Evolutionary conservation across 768 basidiomycete species (phyloP).

Genomic region (Pisolithus tinctorius): DNA sequence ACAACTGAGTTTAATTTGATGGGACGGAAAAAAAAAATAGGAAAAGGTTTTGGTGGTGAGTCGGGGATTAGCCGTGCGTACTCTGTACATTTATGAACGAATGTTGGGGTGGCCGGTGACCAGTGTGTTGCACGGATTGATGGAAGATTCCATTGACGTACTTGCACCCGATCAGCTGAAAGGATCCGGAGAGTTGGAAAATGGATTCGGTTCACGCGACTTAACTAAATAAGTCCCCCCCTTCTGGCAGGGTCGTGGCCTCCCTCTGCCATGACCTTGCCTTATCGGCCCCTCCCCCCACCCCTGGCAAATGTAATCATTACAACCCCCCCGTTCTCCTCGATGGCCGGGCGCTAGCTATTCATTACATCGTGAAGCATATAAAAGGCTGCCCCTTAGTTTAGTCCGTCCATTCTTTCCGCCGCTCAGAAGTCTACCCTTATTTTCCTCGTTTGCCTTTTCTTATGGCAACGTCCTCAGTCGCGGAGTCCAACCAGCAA

Average conservation of each 20-base stretch:
- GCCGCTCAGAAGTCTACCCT: slow-evolving; percentile 28
- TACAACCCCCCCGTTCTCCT: slow-evolving; percentile 42
- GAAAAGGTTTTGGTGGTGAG: slow-evolving; percentile 2
- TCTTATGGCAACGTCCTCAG: slow-evolving; percentile 49
- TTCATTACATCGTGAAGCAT: slow-evolving; percentile 24
- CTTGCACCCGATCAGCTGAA: slow-evolving; percentile 16
- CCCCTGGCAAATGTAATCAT: slow-evolving; percentile 31
- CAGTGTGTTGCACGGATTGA: slow-evolving; percentile 7
- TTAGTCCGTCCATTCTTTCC: slow-evolving; percentile 23
- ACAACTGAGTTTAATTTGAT: slow-evolving; percentile 12
- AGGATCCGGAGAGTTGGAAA: slow-evolving; percentile 16
- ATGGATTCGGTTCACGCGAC: slow-evolving; percentile 23
- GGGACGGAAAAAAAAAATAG: slow-evolving; percentile 21
- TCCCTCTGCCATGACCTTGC: slow-evolving; percentile 14
- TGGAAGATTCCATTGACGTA: slow-evolving; percentile 31
- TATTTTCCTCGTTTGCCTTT: slow-evolving; percentile 27
- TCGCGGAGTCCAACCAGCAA: slow-evolving; percentile 55
- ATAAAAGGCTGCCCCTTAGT: slow-evolving; percentile 28
- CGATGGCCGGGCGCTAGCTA: slow-evolving; percentile 29
- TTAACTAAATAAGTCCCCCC: slow-evolving; percentile 16
- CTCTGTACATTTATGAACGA: neutral
- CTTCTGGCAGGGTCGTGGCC: slow-evolving; percentile 17
- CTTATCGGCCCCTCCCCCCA: slow-evolving; percentile 41
- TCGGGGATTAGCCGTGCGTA: slow-evolving; percentile 2
- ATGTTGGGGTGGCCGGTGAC: neutral